Conservation (phyloP, 1,284 basidiomycete species). For the Thelephora terrestris region DNA sequence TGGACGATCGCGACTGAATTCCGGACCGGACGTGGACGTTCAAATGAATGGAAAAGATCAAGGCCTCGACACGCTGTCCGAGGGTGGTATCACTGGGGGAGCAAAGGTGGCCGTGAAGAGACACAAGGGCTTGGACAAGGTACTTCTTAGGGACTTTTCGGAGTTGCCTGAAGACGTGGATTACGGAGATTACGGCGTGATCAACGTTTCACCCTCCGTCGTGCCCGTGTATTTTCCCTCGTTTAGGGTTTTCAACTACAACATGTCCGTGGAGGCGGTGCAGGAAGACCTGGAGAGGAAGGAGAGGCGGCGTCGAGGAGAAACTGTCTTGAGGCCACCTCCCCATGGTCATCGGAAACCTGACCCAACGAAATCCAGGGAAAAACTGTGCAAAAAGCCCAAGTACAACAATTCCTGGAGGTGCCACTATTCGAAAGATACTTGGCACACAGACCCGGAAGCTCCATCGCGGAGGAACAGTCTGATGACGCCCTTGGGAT, state of each 20-base stretch:
- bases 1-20: no score
- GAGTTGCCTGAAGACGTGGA: constrained; percentile 46
- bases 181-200: constrained; percentile 59
- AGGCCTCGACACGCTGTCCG: constrained; percentile 7
- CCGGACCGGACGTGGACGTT: no score
- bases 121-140: constrained; percentile 36
- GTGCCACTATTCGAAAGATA: constrained; percentile 40
- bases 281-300: constrained; percentile 25
- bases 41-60: background rate
- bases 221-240: constrained; percentile 83
- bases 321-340: constrained; percentile 13
- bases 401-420: constrained; percentile 47
- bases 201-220: constrained; percentile 73
- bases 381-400: constrained; percentile 35
- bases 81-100: constrained; percentile 9
- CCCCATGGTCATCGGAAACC: constrained; percentile 11
- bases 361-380: constrained; percentile 4
- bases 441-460: constrained; percentile 50
- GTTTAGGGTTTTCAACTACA: constrained; percentile 78
- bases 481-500: constrained; percentile 68
- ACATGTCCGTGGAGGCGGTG: constrained; percentile 35
- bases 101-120: constrained; percentile 12
- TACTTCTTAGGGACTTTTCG: constrained; percentile 45
- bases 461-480: constrained; percentile 68
- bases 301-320: constrained; percentile 39